These are phyloP conservation scores for Abelmoschus esculentus DNA, from an alignment of 345 rosid species.

Conservation along the genomic window DNA sequence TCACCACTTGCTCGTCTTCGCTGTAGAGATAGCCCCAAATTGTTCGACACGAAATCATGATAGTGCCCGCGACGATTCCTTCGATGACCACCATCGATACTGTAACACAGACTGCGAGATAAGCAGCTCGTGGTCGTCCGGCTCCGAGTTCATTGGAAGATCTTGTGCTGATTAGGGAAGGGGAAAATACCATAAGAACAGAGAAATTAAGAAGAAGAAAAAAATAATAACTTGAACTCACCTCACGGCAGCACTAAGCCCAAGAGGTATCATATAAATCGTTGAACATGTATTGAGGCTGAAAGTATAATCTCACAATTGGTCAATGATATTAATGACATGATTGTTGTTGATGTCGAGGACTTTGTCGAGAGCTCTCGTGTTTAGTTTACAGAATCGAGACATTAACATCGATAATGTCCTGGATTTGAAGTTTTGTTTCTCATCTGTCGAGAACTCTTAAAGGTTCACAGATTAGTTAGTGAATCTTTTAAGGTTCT, in stretches of 20 bases:
- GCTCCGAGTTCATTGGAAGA: slow-evolving; percentile 31
- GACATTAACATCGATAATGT: too few relatives aligned
- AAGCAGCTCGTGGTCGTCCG: slow-evolving; percentile 19
- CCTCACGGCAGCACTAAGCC: slow-evolving; percentile 13
- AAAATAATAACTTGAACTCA: not conserved
- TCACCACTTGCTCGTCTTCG: slow-evolving; percentile 29
- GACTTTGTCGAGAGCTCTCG: too few relatives aligned
- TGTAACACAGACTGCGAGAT: slow-evolving; percentile 10
- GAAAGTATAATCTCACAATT: not conserved
- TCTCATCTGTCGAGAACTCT: too few relatives aligned
- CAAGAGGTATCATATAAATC: slow-evolving; percentile 11
- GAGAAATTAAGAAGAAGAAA: not conserved
- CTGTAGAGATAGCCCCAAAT: slow-evolving; percentile 11
- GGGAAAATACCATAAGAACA: not conserved
- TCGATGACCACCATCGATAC: slow-evolving; percentile 7
- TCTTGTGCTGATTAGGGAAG: slow-evolving; percentile 17
- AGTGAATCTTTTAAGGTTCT: too few relatives aligned
- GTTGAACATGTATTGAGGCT: slow-evolving; percentile 4
- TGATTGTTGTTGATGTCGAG: not conserved
- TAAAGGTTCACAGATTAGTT: too few relatives aligned
- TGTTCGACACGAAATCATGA: slow-evolving; percentile 9
- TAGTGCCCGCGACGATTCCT: slow-evolving; percentile 5
- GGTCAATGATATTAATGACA: not conserved
- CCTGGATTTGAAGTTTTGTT: too few relatives aligned
- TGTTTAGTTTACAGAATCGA: too few relatives aligned